These are phyloP conservation scores for Brassica rapa DNA, from an alignment of 345 rosid species.

Conservation along the genomic window DNA sequence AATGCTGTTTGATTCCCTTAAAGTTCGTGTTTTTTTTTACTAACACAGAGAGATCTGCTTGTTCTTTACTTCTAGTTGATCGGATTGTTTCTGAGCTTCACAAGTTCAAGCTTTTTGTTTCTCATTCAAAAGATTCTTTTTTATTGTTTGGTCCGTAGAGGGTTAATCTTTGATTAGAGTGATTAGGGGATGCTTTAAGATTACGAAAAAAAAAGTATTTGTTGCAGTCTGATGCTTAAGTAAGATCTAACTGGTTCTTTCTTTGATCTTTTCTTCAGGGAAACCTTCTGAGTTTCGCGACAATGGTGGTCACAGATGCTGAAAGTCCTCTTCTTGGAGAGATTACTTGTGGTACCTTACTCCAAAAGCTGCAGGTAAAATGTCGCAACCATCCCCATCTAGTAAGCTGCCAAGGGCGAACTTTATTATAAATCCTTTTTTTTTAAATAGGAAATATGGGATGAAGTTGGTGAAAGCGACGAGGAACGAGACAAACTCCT, in stretches of 20 bases:
- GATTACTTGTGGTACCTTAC: slow-evolving; percentile 83
- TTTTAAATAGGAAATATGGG: slow-evolving; percentile 82
- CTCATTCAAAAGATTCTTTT: neutral
- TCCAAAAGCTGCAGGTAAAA: slow-evolving; percentile 85
- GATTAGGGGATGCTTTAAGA: neutral
- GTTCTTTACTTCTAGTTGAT: slow-evolving; percentile 31
- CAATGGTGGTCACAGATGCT: slow-evolving; percentile 69
- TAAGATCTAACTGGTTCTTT: slow-evolving; percentile 10
- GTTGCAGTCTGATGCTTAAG: neutral
- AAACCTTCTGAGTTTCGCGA: slow-evolving; percentile 35
- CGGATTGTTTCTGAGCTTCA: slow-evolving; percentile 9
- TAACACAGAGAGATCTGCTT: slow-evolving; percentile 39
- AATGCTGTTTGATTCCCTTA: slow-evolving; percentile 35
- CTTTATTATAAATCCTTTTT: slow-evolving; percentile 7
- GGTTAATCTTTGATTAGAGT: slow-evolving; percentile 8
- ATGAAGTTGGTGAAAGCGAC: slow-evolving; percentile 97
- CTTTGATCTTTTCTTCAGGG: slow-evolving; percentile 35
- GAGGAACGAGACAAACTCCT: slow-evolving; percentile 92
- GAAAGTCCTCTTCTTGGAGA: slow-evolving; percentile 89
- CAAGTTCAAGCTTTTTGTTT: neutral
- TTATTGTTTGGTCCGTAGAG: neutral
- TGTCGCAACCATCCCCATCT: neutral
- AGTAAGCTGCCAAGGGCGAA: neutral
- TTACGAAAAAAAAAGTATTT: neutral
- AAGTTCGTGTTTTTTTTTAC: slow-evolving; percentile 8